Base-by-base conservation (phyloP, 1,284 basidiomycete genomes). In the Sphagnurus paluster region DNA sequence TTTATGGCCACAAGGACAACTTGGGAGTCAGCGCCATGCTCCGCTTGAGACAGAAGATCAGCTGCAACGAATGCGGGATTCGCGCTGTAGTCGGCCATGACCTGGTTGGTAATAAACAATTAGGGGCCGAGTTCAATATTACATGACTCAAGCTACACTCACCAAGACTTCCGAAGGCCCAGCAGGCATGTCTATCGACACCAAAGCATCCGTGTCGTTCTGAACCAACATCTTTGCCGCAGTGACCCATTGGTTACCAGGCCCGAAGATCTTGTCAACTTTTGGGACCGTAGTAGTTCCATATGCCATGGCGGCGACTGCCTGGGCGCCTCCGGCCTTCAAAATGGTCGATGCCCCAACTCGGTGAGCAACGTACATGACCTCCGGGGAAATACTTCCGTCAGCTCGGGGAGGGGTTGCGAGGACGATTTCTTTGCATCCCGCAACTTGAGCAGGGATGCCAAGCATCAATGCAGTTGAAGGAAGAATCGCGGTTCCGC, bases 201-300 rank as follows among this genome's bases (percentile, higher is more conserved):
- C 93, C 50, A 95, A 72, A 4, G 97, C 96, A 61, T 95, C 90
- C n/a, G 94, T 94, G 65, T 99, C 97, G 66, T 98, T 98, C 68
- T 98, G 95, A 16, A 98, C 94, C 52, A 98, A 71, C 97, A 99
- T 98, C 76, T 99, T 99, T 47, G 96, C 96, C 1, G 97, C 97
- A 0, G 96, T 99, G 20, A 99, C 97, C 89, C 96, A 99, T 67
- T 99, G 97, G 66, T 99, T 99, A 19, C 97, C 97, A 2, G 97
- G 97, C 14, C 97, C 97, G 60, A 98, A 97, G 57, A 99, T 96
- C 72, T 98, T 99, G 77, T 99, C 97, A 13, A 99, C 97, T 71
- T 99, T 99, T n/a, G 94, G 93, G 6, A 96, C 93, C 2, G 87
- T 87, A 62, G 88, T 76, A 4, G 97, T 99, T 11, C 97, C 97